Conservation (phyloP, 306 rosid species). For the Fragaria ananassa region DNA sequence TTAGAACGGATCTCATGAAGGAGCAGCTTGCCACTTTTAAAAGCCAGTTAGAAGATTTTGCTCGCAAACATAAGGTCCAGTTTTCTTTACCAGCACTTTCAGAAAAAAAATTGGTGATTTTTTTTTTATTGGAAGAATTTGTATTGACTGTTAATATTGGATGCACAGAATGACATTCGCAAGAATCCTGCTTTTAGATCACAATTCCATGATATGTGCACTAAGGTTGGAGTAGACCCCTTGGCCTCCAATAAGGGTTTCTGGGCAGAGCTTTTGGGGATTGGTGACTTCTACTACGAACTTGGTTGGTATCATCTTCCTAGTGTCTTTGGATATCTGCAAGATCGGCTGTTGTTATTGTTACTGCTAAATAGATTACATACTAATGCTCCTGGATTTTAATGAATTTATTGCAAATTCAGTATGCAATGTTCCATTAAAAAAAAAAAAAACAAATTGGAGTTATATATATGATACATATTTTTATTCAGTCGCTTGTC, state of each 20-base stretch:
- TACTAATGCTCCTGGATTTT: background rate
- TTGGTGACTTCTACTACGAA: slow-evolving; percentile 95
- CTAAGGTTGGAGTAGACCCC: slow-evolving; percentile 97
- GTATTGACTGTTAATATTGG: background rate
- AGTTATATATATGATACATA: background rate
- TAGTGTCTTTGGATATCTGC: slow-evolving; percentile 16
- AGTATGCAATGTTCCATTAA: background rate
- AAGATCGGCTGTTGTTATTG: background rate
- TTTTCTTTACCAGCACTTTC: background rate
- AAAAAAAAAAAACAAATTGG: too few relatives aligned
- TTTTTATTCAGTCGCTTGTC: background rate
- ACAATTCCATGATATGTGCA: slow-evolving; percentile 96
- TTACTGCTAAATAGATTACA: background rate
- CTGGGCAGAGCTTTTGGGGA: slow-evolving; percentile 96
- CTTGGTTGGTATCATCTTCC: slow-evolving; percentile 66
- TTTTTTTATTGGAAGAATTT: background rate
- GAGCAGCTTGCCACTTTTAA: slow-evolving; percentile 91
- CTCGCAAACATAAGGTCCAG: slow-evolving; percentile 84
- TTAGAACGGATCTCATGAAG: slow-evolving; percentile 88
- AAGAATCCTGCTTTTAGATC: slow-evolving; percentile 98
- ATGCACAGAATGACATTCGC: slow-evolving; percentile 81
- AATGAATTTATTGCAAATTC: slow-evolving; percentile 6
- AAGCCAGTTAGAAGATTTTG: slow-evolving; percentile 90
- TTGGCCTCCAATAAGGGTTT: slow-evolving; percentile 95
- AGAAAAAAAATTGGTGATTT: background rate